Conservation (phyloP, 495 filamentous ascomycete genomes). For the Penicillium verhagenii region DNA sequence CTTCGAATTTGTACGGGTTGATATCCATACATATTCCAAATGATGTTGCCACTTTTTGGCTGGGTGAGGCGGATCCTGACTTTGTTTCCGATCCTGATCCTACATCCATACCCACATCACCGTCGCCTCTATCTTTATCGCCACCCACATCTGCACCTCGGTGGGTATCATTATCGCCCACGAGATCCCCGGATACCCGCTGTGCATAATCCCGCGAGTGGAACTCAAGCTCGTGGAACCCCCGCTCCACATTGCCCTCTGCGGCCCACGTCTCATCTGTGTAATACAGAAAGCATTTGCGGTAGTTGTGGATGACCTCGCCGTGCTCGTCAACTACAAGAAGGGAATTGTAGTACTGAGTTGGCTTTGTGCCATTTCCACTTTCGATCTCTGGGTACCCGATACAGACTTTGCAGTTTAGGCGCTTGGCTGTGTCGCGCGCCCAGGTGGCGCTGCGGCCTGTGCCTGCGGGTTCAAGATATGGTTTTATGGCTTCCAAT, state of each 20-base stretch:
- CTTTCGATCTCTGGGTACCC: conserved; percentile 78
- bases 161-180: not conserved
- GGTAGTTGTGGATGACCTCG: conserved; percentile 74
- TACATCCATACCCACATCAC: not conserved
- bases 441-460: conserved; percentile 84
- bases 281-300: conserved; percentile 87
- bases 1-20: conserved; percentile 72
- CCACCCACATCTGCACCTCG: conserved; percentile 1
- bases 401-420: conserved; percentile 77
- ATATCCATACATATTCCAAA: conserved; percentile 86
- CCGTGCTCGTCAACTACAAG: conserved; percentile 75
- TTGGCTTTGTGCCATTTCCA: conserved; percentile 9
- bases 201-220: not conserved
- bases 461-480: conserved; percentile 71
- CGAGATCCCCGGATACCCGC: not conserved
- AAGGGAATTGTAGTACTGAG: conserved; percentile 74
- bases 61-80: not conserved
- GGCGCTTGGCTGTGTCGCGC: conserved; percentile 62
- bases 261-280: conserved; percentile 90
- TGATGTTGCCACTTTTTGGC: conserved; percentile 52
- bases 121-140: not conserved
- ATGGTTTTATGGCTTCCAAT: conserved; percentile 70
- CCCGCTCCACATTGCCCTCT: conserved; percentile 65
- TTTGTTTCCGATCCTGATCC: not conserved
- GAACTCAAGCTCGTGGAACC: conserved; percentile 39